These are phyloP conservation scores for Tetrahymena thermophila DNA, from an alignment of 73 alveolate species.

Conservation along the genomic window DNA sequence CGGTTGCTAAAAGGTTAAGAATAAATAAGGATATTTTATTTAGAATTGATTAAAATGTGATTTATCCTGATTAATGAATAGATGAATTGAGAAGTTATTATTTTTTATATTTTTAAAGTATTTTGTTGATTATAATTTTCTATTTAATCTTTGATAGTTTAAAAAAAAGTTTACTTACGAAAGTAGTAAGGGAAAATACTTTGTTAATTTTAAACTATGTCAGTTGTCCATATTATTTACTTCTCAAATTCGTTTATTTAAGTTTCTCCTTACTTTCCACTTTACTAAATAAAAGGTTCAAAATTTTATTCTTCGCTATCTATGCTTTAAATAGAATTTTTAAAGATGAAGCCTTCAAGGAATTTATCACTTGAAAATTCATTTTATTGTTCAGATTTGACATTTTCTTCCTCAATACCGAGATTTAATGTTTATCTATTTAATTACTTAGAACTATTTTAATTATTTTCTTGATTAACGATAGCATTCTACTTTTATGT, in stretches of 20 bases:
- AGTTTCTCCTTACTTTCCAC: background rate
- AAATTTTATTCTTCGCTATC: background rate
- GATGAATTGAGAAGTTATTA: background rate
- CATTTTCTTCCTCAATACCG: background rate
- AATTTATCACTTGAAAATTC: background rate
- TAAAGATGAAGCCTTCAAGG: background rate
- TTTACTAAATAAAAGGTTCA: background rate
- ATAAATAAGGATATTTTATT: background rate
- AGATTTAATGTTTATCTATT: background rate
- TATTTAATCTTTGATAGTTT: background rate
- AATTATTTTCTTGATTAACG: background rate
- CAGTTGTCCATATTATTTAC: background rate
- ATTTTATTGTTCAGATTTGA: background rate
- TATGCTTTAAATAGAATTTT: background rate
- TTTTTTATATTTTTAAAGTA: background rate
- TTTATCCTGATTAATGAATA: background rate
- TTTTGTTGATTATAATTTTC: background rate
- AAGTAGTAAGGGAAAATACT: background rate
- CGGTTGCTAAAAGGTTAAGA: background rate
- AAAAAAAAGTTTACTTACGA: background rate
- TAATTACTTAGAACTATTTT: background rate
- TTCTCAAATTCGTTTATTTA: background rate
- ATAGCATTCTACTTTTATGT: background rate
- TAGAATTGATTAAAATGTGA: background rate
- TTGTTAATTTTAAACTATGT: background rate